A percentile compares a stretch with the other conserved stretches of the same genome.
Evolutionary conservation across 805 yeast species (phyloP).

Genomic region (Monosporozyma aquatica): DNA sequence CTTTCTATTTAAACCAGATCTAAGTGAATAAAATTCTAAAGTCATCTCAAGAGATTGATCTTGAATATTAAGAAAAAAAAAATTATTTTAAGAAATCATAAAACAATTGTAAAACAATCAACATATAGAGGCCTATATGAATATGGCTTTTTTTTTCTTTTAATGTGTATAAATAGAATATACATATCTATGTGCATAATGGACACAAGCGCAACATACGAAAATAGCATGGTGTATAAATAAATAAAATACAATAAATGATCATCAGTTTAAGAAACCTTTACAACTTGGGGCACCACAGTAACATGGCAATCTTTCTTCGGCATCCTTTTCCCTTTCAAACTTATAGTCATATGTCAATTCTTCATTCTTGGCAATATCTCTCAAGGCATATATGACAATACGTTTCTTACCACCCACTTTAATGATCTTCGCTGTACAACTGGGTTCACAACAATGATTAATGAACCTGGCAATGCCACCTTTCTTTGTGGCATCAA

Average conservation of each 20-base stretch:
- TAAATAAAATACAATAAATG: not conserved
- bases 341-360: constrained; percentile 94
- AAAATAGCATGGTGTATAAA: no score
- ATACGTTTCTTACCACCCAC: constrained; percentile 91
- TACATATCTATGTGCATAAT: no score
- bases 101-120: not conserved
- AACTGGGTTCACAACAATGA: constrained; percentile 95
- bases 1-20: not conserved
- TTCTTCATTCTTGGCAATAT: constrained; percentile 82
- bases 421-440: constrained; percentile 92
- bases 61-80: no score
- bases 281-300: constrained; percentile 96
- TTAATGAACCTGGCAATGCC: constrained; percentile 95
- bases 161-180: no score
- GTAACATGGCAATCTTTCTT: constrained; percentile 78
- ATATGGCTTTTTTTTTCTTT: no score
- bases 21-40: not conserved
- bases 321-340: constrained; percentile 82
- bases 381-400: constrained; percentile 87
- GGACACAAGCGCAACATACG: no score
- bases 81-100: not conserved
- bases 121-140: no score
- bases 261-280: constrained; percentile 64
- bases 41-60: constrained; percentile 2
- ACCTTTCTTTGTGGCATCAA: constrained; percentile 95